Evolutionary conservation across 352 stramenopile genomes (phyloP).

Genomic region (Globisporangium middletonii): DNA sequence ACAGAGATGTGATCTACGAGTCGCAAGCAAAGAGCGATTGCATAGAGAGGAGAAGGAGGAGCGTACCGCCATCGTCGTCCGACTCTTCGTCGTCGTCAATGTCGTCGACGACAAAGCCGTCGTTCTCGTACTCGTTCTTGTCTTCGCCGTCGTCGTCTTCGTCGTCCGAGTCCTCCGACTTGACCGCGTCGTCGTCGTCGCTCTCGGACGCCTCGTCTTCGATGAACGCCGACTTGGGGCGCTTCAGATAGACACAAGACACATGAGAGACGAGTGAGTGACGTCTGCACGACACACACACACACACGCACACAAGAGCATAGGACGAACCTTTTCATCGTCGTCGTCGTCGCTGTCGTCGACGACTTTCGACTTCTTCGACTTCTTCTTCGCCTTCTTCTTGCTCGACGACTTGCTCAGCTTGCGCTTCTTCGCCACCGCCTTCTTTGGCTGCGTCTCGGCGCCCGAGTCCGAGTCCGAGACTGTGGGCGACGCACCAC

Average conservation of each 20-base stretch:
- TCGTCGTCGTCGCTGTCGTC: slow-evolving; percentile 54
- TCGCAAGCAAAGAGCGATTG: background rate
- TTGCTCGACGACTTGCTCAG: slow-evolving; percentile 32
- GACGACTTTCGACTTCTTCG: slow-evolving; percentile 60
- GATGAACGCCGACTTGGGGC: slow-evolving; percentile 79
- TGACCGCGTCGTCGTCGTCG: slow-evolving; percentile 53
- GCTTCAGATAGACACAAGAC: slow-evolving; percentile 21
- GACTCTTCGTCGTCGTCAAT: slow-evolving; percentile 71
- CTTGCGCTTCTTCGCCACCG: slow-evolving; percentile 60
- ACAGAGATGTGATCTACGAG: background rate
- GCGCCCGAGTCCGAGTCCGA: slow-evolving; percentile 80
- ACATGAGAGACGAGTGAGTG: too few relatives aligned
- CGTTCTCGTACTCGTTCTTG: slow-evolving; percentile 87
- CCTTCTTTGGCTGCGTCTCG: slow-evolving; percentile 33
- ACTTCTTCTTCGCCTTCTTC: slow-evolving; percentile 43
- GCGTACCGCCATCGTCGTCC: slow-evolving; percentile 60
- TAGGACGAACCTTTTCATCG: slow-evolving; percentile 40
- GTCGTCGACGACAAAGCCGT: slow-evolving; percentile 86
- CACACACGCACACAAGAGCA: background rate
- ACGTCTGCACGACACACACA: too few relatives aligned
- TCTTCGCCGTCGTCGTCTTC: slow-evolving; percentile 80
- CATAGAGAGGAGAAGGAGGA: too few relatives aligned
- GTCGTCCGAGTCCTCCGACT: slow-evolving; percentile 68
- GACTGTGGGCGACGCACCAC: slow-evolving; percentile 65
- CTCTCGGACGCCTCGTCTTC: slow-evolving; percentile 88